Evolutionary conservation across 2,329 filamentous ascomycete species (phyloP).

Genomic region (Epichloe glyceriae): DNA sequence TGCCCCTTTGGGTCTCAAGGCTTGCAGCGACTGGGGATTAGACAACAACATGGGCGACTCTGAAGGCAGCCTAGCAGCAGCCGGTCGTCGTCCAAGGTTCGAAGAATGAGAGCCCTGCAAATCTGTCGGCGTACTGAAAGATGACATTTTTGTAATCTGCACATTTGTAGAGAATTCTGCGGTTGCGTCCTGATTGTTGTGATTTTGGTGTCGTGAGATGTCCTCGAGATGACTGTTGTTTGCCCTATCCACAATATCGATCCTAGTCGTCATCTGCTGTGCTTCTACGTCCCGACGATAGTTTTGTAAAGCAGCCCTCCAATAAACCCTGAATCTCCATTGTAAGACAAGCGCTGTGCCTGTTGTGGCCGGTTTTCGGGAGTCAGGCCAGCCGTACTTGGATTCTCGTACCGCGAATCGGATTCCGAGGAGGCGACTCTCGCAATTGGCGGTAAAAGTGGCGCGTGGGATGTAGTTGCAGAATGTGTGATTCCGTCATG

Average conservation of each 20-base stretch:
- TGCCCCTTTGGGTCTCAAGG: constrained; percentile 31
- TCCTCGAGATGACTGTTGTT: constrained; percentile 3
- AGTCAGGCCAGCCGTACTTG: constrained; percentile 4
- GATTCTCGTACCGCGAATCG: constrained; percentile 12
- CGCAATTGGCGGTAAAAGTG: constrained; percentile 37
- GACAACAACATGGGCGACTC: constrained; percentile 23
- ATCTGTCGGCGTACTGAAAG: constrained; percentile 38
- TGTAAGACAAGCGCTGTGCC: constrained; percentile 21
- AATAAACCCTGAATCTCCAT: constrained; percentile 34
- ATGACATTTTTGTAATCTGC: constrained; percentile 21
- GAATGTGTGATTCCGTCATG: constrained; percentile 23
- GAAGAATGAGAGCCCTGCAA: constrained; percentile 23
- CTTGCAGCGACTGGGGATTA: constrained; percentile 11
- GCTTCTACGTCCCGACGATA: constrained; percentile 27
- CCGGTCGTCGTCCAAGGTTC: constrained; percentile 27
- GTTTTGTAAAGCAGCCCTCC: constrained; percentile 40
- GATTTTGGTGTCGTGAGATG: constrained; percentile 1
- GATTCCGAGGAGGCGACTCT: constrained; percentile 32
- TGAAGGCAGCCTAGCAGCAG: constrained; percentile 25
- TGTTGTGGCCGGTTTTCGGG: constrained; percentile 14
- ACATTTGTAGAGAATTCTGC: constrained; percentile 20
- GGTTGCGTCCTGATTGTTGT: constrained; percentile 12
- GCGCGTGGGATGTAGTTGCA: constrained; percentile 26
- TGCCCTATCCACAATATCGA: neutral
- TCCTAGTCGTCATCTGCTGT: constrained; percentile 1